Percentiles rank a stretch among this genome's conserved stretches.
These are phyloP conservation scores for Penicillium sp. DNA, from an alignment of 2,329 filamentous ascomycete species.

Conservation along the genomic window DNA sequence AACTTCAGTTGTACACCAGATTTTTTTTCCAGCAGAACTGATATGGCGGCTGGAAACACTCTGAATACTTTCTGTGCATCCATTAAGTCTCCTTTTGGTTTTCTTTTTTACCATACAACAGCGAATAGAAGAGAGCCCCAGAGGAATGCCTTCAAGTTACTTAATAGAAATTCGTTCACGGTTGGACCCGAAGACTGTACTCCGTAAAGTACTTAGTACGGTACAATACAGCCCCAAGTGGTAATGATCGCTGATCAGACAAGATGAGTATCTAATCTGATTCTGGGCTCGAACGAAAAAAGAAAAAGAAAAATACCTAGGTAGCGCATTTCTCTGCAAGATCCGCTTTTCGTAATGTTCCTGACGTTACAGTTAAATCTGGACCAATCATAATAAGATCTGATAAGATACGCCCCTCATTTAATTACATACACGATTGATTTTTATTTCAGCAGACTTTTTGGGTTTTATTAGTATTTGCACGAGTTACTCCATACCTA, in stretches of 20 bases:
- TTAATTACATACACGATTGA: neutral
- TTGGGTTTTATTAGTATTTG: neutral
- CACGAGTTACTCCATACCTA: neutral
- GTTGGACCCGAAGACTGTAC: neutral
- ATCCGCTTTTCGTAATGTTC: neutral
- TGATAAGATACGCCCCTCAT: neutral
- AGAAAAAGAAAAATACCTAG: slow-evolving; percentile 3
- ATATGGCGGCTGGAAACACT: neutral
- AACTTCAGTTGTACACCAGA: no score
- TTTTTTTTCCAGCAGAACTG: neutral
- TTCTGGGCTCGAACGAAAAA: slow-evolving; percentile 7
- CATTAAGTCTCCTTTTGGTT: no score
- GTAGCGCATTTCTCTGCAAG: neutral
- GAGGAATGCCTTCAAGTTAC: no score
- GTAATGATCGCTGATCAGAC: slow-evolving; percentile 16
- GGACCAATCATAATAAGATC: neutral
- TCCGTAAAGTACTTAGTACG: neutral
- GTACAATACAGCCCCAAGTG: slow-evolving; percentile 5
- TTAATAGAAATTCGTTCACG: neutral
- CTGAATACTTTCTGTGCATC: neutral
- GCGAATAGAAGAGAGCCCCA: neutral
- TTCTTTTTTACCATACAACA: neutral
- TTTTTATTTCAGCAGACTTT: neutral
- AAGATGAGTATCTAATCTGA: slow-evolving; percentile 29
- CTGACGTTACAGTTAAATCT: neutral